Percentiles rank a stretch among this genome's conserved stretches.
Conservation (phyloP, 257 asterid species). For the Lantana camara region DNA sequence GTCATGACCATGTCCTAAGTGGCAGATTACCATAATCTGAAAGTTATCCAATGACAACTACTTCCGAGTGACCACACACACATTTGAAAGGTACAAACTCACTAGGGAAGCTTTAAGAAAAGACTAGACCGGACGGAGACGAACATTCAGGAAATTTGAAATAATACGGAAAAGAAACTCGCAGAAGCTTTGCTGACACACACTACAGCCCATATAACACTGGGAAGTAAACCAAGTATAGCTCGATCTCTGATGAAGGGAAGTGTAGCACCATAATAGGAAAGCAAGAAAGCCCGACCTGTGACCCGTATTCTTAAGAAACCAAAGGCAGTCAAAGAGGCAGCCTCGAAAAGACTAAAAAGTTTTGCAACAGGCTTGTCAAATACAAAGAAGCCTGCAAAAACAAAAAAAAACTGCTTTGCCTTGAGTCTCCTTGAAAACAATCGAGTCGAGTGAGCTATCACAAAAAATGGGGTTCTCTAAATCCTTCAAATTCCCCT, state of each 20-base stretch:
- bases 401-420: slow-evolving; percentile 36
- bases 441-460: slow-evolving; percentile 39
- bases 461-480: not conserved
- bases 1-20: slow-evolving; percentile 48
- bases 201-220: not conserved
- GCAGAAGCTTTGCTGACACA: slow-evolving; percentile 26
- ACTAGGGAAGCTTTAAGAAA: not conserved
- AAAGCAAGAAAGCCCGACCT: slow-evolving; percentile 27
- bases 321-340: slow-evolving; percentile 43
- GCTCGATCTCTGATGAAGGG: slow-evolving; percentile 13
- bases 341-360: slow-evolving; percentile 38
- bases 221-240: not conserved
- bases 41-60: slow-evolving; percentile 15
- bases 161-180: slow-evolving; percentile 12
- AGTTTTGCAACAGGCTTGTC: slow-evolving; percentile 49
- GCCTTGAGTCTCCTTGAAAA: slow-evolving; percentile 50
- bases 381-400: slow-evolving; percentile 55
- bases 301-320: slow-evolving; percentile 42
- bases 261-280: not conserved
- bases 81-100: not conserved
- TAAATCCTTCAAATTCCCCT: not conserved
- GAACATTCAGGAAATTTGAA: not conserved
- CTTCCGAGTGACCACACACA: slow-evolving; percentile 4
- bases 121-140: slow-evolving; percentile 11
- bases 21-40: slow-evolving; percentile 34